Evolutionary conservation across 179 eudicot species (phyloP).

Genomic region (Gypsophila paniculata): DNA sequence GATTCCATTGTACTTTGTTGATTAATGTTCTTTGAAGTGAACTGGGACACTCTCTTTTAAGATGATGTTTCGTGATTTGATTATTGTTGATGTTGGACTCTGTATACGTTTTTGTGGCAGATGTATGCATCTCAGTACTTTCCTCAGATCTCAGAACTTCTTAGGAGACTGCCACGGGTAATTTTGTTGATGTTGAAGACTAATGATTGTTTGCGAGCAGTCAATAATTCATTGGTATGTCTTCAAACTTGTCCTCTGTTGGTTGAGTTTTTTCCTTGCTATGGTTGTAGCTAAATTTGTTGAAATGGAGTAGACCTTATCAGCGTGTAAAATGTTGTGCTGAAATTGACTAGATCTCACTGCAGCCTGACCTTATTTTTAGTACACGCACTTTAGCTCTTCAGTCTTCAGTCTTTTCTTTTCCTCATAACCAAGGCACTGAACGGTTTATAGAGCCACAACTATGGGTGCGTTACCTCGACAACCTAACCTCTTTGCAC

Average conservation of each 20-base stretch:
- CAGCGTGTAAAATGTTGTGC: too few species aligned
- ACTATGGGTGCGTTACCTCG: too few species aligned
- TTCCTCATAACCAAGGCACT: too few species aligned
- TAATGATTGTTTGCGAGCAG: conserved; percentile 88
- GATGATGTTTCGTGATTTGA: conserved; percentile 1
- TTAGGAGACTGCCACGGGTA: conserved; percentile 87
- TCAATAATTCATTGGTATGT: conserved; percentile 80
- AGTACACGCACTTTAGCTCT: too few species aligned
- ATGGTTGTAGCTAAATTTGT: too few species aligned
- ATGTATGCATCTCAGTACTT: conserved; percentile 95
- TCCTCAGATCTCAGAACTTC: conserved; percentile 84
- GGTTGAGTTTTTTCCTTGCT: not conserved
- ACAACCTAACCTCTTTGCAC: too few species aligned
- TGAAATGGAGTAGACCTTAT: not conserved
- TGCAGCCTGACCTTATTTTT: too few species aligned
- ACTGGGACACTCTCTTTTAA: not conserved
- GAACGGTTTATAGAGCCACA: too few species aligned
- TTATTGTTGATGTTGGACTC: conserved; percentile 2
- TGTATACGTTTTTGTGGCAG: conserved; percentile 41
- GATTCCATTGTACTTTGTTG: not conserved
- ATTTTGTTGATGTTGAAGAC: conserved; percentile 92
- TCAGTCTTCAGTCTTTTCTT: too few species aligned
- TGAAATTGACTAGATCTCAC: too few species aligned
- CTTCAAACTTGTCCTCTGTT: conserved; percentile 7
- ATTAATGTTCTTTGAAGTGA: not conserved